A percentile compares a stretch with the other conserved stretches of the same genome.
Evolutionary conservation across 2,329 filamentous ascomycete genomes (phyloP).

Genomic region (Aureobasidium sp.): DNA sequence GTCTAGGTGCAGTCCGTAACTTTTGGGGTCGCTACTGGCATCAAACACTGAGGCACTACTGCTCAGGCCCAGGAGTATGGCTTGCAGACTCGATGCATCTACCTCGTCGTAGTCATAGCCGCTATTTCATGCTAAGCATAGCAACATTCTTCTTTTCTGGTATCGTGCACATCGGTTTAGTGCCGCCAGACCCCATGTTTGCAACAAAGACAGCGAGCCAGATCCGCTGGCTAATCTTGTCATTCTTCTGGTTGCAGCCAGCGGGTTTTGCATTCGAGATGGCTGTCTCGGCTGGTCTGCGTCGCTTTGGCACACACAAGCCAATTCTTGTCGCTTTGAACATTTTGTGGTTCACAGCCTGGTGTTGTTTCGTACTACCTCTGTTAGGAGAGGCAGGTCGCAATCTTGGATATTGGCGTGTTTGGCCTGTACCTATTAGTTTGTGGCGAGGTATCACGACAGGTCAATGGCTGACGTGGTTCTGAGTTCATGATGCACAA

Average conservation of each 20-base stretch:
- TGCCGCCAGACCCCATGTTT: conserved; percentile 24
- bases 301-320: neutral
- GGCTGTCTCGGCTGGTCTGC: conserved; percentile 14
- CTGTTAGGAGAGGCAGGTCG: conserved; percentile 22
- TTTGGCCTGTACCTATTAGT: conserved; percentile 25
- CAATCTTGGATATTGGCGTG: conserved; percentile 22
- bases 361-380: conserved; percentile 22
- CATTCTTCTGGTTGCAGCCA: conserved; percentile 28
- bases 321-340: conserved; percentile 17
- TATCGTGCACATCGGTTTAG: conserved; percentile 26
- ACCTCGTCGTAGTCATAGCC: conserved; percentile 10
- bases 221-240: conserved; percentile 17
- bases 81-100: conserved; percentile 21
- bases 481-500: neutral
- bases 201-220: neutral
- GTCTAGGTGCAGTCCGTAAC: conserved; percentile 23
- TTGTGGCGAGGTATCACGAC: conserved; percentile 20
- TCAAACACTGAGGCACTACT: conserved; percentile 26
- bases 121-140: conserved; percentile 22
- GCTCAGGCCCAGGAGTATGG: conserved; percentile 23
- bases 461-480: conserved; percentile 21
- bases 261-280: conserved; percentile 23
- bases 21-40: conserved; percentile 30
- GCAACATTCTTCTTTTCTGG: conserved; percentile 26
- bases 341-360: conserved; percentile 21